These are phyloP conservation scores for Rosa rugosa DNA, from an alignment of 306 rosid species.

Conservation along the genomic window DNA sequence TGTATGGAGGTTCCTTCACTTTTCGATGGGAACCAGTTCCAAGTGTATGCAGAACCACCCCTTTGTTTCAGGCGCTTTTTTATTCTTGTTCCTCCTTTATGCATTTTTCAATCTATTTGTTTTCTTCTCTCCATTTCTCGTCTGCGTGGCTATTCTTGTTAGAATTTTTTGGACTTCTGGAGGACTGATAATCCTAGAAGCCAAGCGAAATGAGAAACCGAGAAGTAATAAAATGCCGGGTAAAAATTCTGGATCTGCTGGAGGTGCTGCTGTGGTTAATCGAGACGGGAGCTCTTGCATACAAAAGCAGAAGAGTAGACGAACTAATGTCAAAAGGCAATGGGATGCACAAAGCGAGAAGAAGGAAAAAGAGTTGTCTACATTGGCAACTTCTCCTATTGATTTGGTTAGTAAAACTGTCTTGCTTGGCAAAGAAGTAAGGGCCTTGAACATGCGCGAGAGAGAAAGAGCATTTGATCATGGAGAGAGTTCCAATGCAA, in stretches of 20 bases:
- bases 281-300: conserved; percentile 36
- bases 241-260: conserved; percentile 9
- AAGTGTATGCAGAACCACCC: conserved; percentile 50
- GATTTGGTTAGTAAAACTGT: conserved; percentile 14
- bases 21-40: conserved; percentile 37
- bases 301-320: conserved; percentile 44
- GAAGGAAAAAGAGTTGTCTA: conserved; percentile 26
- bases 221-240: conserved; percentile 13
- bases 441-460: background rate
- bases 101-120: conserved; percentile 45
- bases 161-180: conserved; percentile 76
- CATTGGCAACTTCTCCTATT: conserved; percentile 18
- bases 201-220: conserved; percentile 20
- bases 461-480: conserved; percentile 12
- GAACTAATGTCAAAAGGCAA: conserved; percentile 40
- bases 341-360: conserved; percentile 38
- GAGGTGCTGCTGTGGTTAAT: conserved; percentile 11
- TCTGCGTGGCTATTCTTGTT: conserved; percentile 47
- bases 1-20: conserved; percentile 33
- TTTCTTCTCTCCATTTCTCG: conserved; percentile 62
- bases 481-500: conserved; percentile 34
- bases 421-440: conserved; percentile 11
- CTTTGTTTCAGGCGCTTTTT: conserved; percentile 31
- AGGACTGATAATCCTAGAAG: conserved; percentile 34
- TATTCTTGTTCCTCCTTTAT: conserved; percentile 36